Conservation (phyloP, 2,329 filamentous ascomycete genomes). For the Nothomitra cinnamomea region DNA sequence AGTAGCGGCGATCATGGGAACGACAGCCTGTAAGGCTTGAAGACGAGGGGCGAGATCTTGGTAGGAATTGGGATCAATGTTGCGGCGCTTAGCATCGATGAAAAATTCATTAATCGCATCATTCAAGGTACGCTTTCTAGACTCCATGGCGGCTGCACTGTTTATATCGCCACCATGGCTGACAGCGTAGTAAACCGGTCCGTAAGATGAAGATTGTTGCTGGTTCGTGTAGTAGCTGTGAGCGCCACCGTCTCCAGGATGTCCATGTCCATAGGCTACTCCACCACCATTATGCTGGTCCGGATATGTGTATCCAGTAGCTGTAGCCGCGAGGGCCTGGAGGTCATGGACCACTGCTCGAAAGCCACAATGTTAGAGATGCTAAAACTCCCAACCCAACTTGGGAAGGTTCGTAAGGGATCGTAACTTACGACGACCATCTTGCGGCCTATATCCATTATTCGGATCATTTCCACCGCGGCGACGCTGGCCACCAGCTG, state of each 20-base stretch:
- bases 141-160: slow-evolving; percentile 27
- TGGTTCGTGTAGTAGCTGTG: slow-evolving; percentile 36
- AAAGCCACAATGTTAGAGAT: slow-evolving; percentile 6
- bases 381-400: not conserved
- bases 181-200: slow-evolving; percentile 63
- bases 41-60: slow-evolving; percentile 79
- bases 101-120: slow-evolving; percentile 91
- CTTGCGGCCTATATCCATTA: not conserved
- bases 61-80: slow-evolving; percentile 81
- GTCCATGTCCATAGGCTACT: slow-evolving; percentile 11
- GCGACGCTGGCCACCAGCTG: not conserved
- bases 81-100: slow-evolving; percentile 75
- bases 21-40: slow-evolving; percentile 57
- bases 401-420: not conserved
- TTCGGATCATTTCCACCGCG: slow-evolving; percentile 2
- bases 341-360: slow-evolving; percentile 13
- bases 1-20: not conserved
- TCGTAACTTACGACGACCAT: not conserved
- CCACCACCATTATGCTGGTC: slow-evolving; percentile 33
- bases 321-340: slow-evolving; percentile 31
- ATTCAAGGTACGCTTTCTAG: slow-evolving; percentile 58
- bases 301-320: slow-evolving; percentile 32
- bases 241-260: slow-evolving; percentile 22
- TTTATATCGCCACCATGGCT: slow-evolving; percentile 41
- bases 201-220: slow-evolving; percentile 41